Evolutionary conservation across 1,139 yeast genomes (phyloP).

Genomic region (Nematodospora anomalae): DNA sequence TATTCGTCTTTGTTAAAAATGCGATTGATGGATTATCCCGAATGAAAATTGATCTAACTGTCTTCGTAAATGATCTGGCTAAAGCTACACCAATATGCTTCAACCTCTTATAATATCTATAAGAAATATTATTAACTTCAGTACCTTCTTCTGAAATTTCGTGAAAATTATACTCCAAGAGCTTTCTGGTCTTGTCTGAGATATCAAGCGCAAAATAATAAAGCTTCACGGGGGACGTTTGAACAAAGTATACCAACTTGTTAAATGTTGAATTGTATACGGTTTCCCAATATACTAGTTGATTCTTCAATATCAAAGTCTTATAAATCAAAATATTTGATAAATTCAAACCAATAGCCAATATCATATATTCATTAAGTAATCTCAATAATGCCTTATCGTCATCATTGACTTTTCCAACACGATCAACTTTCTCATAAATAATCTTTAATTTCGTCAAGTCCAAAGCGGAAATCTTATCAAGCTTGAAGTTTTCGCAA

Average conservation of each 20-base stretch:
- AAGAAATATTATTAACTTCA: slow-evolving; percentile 20
- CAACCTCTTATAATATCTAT: slow-evolving; percentile 11
- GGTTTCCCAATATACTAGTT: slow-evolving; percentile 39
- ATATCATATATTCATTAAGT: slow-evolving; percentile 26
- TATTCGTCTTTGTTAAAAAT: slow-evolving; percentile 9
- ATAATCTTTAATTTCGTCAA: slow-evolving; percentile 16
- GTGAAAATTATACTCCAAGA: slow-evolving; percentile 6
- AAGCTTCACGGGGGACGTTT: slow-evolving; percentile 31
- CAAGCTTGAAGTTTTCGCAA: slow-evolving; percentile 25
- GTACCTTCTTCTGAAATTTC: slow-evolving; percentile 11
- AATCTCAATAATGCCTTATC: slow-evolving; percentile 16
- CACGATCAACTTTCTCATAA: slow-evolving; percentile 10
- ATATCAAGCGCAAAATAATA: slow-evolving; percentile 16
- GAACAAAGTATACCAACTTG: slow-evolving; percentile 35
- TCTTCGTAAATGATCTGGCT: slow-evolving; percentile 7
- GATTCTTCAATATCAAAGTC: slow-evolving; percentile 35
- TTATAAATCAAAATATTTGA: slow-evolving; percentile 38
- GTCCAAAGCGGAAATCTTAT: slow-evolving; percentile 17
- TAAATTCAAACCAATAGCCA: slow-evolving; percentile 28
- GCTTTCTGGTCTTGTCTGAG: slow-evolving; percentile 8
- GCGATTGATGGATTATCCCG: slow-evolving; percentile 16
- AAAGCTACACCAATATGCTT: slow-evolving; percentile 9
- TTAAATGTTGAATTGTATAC: slow-evolving; percentile 25
- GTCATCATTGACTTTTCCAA: neutral
- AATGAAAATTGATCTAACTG: slow-evolving; percentile 10